Base-by-base conservation (phyloP, 306 rosid genomes). In the Citrullus amarus region DNA sequence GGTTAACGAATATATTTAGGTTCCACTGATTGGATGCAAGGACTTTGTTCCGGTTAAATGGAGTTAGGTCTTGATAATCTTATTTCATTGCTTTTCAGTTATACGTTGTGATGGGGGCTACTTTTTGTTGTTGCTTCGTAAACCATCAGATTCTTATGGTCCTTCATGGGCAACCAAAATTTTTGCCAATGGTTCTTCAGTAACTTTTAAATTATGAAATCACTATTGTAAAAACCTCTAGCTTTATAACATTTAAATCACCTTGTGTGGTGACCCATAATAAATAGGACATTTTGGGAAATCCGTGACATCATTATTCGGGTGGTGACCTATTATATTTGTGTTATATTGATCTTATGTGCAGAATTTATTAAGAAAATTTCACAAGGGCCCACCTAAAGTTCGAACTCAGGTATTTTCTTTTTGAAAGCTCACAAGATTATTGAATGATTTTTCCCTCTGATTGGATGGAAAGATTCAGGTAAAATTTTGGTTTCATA, bases 311-410 rank as follows among this genome's bases (percentile, higher is more conserved):
- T 22, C 30, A 22, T 13, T 44, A 70, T 70, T 46, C 6, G 18
- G 22, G 17, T 46, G 39, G 9, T 38, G 39, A 74, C 41, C 32
- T 77, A 39, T 25, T 22, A 30, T 53, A 20, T 62, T 61, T 66
- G 15, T 63, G 76, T 65, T 78, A n/a, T 53, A 69, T 67, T 73
- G 16, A 85, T 84, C 85, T 72, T 77, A 75, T 85, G 76, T 83
- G 87, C 96, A 96, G 99, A 96, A 86, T 75, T 89, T 96, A 73
- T 82, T 96, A 81, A 91, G 90, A 83, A 93, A 89, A 80, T 96
- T 96, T 76, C 99, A 93, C 89, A 96, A 88, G 80, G 99, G 98
- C 41, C 96, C 92, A 74, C 98, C 93, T 12, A 93, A 91, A 93
- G 99, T 96, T 79, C 90, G 99, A 85, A 96, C 99, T 57, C 99